Conservation (phyloP, 2,329 filamentous ascomycete species). For the Xylaria multiplex region DNA sequence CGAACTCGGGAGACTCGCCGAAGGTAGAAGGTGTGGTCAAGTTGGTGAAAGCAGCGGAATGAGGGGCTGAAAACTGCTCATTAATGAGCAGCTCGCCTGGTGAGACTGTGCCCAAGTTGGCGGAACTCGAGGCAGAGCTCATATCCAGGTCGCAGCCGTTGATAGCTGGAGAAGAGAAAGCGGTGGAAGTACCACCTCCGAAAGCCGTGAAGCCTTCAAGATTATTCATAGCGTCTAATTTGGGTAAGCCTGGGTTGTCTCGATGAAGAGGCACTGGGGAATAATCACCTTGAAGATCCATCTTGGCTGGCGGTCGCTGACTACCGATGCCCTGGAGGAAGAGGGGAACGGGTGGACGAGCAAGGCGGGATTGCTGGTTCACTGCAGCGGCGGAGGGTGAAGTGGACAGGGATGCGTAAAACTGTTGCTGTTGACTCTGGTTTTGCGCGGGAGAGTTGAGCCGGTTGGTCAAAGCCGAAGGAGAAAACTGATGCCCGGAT, state of each 20-base stretch:
- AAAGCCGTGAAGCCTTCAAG: conserved; percentile 68
- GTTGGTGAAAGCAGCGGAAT: conserved; percentile 83
- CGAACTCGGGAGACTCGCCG: conserved; percentile 79
- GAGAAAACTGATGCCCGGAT: conserved; percentile 63
- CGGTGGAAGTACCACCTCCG: conserved; percentile 60
- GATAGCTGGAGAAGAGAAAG: conserved; percentile 64
- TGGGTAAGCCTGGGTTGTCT: conserved; percentile 48
- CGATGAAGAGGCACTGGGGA: neutral
- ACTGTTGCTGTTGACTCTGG: conserved; percentile 59
- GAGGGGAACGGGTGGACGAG: conserved; percentile 76
- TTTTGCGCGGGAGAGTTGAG: conserved; percentile 64
- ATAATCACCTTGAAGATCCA: conserved; percentile 67
- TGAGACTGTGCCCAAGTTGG: conserved; percentile 78
- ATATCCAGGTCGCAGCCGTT: conserved; percentile 62
- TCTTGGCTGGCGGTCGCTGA: conserved; percentile 57
- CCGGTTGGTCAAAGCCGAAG: conserved; percentile 66
- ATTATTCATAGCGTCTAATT: conserved; percentile 64
- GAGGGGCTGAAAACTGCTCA: conserved; percentile 79
- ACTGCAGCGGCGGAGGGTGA: conserved; percentile 68
- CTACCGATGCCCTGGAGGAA: conserved; percentile 71
- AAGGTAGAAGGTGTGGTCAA: conserved; percentile 85
- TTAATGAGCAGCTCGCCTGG: conserved; percentile 82
- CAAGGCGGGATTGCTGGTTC: conserved; percentile 62
- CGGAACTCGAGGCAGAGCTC: conserved; percentile 59
- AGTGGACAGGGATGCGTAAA: conserved; percentile 73